Base-by-base conservation (phyloP, 495 filamentous ascomycete species). In the Tricharina praecox region DNA sequence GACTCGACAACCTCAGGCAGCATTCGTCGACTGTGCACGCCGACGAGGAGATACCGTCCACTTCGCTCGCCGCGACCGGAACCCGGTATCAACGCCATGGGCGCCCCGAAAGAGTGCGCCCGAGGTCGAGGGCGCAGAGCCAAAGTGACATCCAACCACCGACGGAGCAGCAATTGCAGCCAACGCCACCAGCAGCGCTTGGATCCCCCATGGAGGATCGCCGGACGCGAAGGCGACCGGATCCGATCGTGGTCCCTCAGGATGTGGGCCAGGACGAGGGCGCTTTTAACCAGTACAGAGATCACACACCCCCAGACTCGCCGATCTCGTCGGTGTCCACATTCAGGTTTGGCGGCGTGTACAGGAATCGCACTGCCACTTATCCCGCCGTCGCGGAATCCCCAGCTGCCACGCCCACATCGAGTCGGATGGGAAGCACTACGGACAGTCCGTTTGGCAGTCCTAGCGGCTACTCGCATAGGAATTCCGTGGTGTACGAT, bases 21-120 rank as follows among this genome's bases (percentile, higher is more conserved):
- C 90, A 97, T 67, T 92, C 90, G 13, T 92, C 94, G 59, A 97
- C 92, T 0, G 92, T 97, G 1, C 92, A 97, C 59, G 81, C 92
- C 35, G 94, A 96, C 64, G 92, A 96, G 60, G 88, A 94, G 40
- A 97, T 96, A 16, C 90, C 90, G 2, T 75, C 74, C 13, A 85
- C 93, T 62, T 96, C 92, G 5, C 71, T 96, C 9, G 92, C 90
- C 4, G 92, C 92, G 33, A 93, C 86, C 3, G 85, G 88, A 15
- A 92, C 86, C 21, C 69, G 88, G 19, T 96, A 94, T 60, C 88
- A 95, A 61, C 73, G 92, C 52, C 92, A 96, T 65, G 84, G 93
- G 42, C 74, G 88, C 47, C 93, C 86, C 32, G 58, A 53, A 23
- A 32, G 33, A 37, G 55, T 34, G 36, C 55, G 43, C 41, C 30